Evolutionary conservation across 2,329 filamentous ascomycete species (phyloP).

Genomic region (Fusarium sp.): DNA sequence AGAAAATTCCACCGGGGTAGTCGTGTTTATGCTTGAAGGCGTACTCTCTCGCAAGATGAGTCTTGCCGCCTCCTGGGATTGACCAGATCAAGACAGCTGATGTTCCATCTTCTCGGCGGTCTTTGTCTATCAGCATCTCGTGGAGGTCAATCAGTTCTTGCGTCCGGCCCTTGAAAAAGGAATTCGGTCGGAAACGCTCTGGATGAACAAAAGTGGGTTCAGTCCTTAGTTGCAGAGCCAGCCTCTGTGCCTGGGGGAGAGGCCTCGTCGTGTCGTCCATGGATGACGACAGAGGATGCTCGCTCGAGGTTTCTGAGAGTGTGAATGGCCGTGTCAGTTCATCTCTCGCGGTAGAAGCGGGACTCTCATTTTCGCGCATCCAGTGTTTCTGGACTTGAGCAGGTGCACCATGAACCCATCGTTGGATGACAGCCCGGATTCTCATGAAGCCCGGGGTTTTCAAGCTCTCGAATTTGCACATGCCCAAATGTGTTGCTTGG

Average conservation of each 20-base stretch:
- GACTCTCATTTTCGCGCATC: conserved; percentile 67
- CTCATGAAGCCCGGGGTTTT: conserved; percentile 74
- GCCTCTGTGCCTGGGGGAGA: not conserved
- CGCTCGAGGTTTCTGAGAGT: not conserved
- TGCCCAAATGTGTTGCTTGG: conserved; percentile 76
- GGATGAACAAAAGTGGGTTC: conserved; percentile 40
- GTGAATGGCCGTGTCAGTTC: conserved; percentile 55
- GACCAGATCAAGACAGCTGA: conserved; percentile 42
- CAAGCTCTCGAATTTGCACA: conserved; percentile 78
- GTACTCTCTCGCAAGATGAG: conserved; percentile 41
- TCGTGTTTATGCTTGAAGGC: conserved; percentile 38
- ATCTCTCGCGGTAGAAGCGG: conserved; percentile 56
- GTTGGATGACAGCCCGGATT: conserved; percentile 61
- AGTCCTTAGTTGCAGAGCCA: conserved; percentile 1
- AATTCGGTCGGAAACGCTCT: conserved; percentile 42
- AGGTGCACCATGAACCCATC: conserved; percentile 67
- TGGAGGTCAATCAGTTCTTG: conserved; percentile 38
- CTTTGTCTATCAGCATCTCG: conserved; percentile 35
- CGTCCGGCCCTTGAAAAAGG: conserved; percentile 34
- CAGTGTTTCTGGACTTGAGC: conserved; percentile 68
- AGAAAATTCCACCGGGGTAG: conserved; percentile 42
- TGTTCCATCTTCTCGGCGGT: conserved; percentile 34
- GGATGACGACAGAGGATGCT: conserved; percentile 2
- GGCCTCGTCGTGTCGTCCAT: conserved; percentile 12
- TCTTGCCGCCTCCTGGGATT: conserved; percentile 42